Percentiles rank a stretch among this genome's conserved stretches.
phyloP scores from a whole-genome alignment of 176 grass and related monocot genomes.

The Juncus inflexus region DNA sequence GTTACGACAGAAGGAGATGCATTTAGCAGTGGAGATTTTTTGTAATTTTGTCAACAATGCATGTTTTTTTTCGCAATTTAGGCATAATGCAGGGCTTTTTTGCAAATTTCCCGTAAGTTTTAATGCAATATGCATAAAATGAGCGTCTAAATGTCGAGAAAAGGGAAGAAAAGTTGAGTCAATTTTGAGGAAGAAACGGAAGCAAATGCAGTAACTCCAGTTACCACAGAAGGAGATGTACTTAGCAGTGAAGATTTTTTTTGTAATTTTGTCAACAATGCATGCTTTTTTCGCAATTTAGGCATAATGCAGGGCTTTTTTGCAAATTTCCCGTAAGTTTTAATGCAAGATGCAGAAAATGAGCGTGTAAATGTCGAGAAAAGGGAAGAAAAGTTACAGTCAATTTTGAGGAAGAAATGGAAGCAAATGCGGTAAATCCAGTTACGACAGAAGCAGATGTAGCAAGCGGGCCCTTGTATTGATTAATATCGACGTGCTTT shows the following conservation, averaged over 20 bases:
- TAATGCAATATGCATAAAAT: background rate
- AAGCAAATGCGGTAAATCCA: slow-evolving; percentile 62
- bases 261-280: no score
- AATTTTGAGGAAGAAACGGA: slow-evolving; percentile 64
- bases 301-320: background rate
- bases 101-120: background rate
- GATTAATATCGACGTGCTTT: slow-evolving; percentile 70
- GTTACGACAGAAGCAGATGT: slow-evolving; percentile 84
- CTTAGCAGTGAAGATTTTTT: slow-evolving; percentile 30
- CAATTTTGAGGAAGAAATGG: slow-evolving; percentile 66
- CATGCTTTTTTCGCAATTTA: background rate
- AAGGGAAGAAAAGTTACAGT: slow-evolving; percentile 44
- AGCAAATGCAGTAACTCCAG: slow-evolving; percentile 60
- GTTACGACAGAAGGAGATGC: slow-evolving; percentile 82
- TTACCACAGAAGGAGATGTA: slow-evolving; percentile 84
- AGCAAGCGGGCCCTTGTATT: slow-evolving; percentile 80
- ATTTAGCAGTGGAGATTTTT: slow-evolving; percentile 31
- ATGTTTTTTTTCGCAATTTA: background rate
- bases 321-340: background rate
- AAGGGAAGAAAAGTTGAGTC: slow-evolving; percentile 36
- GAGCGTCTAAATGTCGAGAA: background rate
- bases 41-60: no score
- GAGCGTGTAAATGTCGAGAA: slow-evolving; percentile 4
- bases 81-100: background rate
- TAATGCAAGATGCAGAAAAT: background rate